A percentile compares a stretch with the other conserved stretches of the same genome.
These are phyloP conservation scores for Suillus spraguei DNA, from an alignment of 768 basidiomycete genomes.

Conservation along the genomic window DNA sequence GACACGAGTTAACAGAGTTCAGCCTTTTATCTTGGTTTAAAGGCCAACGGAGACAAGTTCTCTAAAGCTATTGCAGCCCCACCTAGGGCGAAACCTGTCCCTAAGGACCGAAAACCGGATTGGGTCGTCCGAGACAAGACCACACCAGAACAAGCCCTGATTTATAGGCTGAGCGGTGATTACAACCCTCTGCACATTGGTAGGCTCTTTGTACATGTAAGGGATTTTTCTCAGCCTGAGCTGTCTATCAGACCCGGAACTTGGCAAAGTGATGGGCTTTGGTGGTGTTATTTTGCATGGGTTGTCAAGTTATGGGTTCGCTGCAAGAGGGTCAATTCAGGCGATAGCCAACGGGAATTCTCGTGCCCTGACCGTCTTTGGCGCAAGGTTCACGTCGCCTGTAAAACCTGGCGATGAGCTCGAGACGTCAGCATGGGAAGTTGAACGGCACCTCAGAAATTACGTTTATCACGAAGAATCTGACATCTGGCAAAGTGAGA, in stretches of 20 bases:
- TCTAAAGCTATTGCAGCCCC: conserved; percentile 61
- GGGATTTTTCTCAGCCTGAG: not conserved
- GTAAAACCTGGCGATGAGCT: conserved; percentile 82
- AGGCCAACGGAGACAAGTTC: conserved; percentile 62
- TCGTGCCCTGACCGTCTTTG: conserved; percentile 64
- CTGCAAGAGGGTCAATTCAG: conserved; percentile 72
- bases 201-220: conserved; percentile 26
- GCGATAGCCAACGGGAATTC: conserved; percentile 63
- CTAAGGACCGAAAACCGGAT: conserved; percentile 62
- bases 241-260: conserved; percentile 57
- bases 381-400: conserved; percentile 79
- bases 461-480: conserved; percentile 62
- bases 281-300: conserved; percentile 88
- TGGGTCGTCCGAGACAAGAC: conserved; percentile 65
- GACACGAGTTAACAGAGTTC: conserved; percentile 44
- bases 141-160: conserved; percentile 63
- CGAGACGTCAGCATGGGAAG: conserved; percentile 79
- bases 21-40: conserved; percentile 71
- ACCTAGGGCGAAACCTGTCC: conserved; percentile 61
- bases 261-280: conserved; percentile 76
- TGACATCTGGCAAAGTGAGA: conserved; percentile 59
- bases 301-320: conserved; percentile 80
- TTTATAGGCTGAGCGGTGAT: conserved; percentile 77
- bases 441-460: conserved; percentile 60
- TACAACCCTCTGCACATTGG: conserved; percentile 81